Evolutionary conservation across 2,329 filamentous ascomycete species (phyloP), one percentile per base, ranked within the genome.

Genomic region (Ampelomyces quisqualis): DNA sequence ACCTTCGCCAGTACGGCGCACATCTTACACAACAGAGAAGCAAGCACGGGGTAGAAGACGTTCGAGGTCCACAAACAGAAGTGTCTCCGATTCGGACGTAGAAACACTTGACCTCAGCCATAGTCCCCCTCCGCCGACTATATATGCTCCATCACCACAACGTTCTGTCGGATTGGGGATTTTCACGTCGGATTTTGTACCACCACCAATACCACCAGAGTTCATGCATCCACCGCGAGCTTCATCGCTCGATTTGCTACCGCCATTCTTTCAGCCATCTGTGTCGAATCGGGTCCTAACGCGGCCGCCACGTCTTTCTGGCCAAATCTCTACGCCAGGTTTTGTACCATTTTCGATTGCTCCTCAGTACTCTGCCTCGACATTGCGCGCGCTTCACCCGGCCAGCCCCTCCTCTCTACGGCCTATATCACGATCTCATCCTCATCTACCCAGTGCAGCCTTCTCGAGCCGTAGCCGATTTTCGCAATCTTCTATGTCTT

Each of bases 361-460:
- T 10, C 53, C 55, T 1, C 55, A 58, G 26, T 61, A 57, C 35
- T 54, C 63, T n/a, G 55, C 58, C 15, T 68, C 64, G 2, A 51
- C 58, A 21, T 65, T 58, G 57, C 55, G 57, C 4, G 65, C 64
- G 4, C 42, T 66, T 2, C 60, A 66, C 30, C 65, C 66, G 3
- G 34, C 50, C 3, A 39, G 48, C 5, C 48, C 54, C 10, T 43
- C 52, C 1, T 48, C 53, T 3, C 40, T 57, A 23, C 33, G 47
- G 7, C 40, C 44, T 15, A 37, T 42, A 11, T 57, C 56, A 6
- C 56, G 50, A 11, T 62, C 61, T 4, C 34, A 57, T 14, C 40
- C 55, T 2, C 45, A 61, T 21, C 39, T 57, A 7, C 51, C 47
- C 13, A 45, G 29, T 20, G 31, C 41, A 30, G 54, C 34, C 7